phyloP scores from a whole-genome alignment of 192 early-diverging fungal genomes.

The Coemansia interrupta region DNA sequence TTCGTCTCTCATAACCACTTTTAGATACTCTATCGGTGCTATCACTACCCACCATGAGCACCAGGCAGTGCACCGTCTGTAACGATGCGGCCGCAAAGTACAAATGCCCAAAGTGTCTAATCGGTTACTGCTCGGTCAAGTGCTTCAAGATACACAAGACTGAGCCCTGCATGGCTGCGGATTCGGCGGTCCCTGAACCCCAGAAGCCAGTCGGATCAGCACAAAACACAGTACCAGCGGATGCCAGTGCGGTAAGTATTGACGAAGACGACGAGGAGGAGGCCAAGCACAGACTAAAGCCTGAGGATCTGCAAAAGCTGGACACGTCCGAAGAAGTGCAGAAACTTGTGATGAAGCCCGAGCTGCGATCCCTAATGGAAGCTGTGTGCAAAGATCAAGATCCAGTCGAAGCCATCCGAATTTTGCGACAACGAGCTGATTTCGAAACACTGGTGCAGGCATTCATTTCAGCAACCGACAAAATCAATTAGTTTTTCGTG shows the following conservation, averaged over 20 bases:
- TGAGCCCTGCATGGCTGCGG: conserved; percentile 24
- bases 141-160: conserved; percentile 44
- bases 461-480: conserved; percentile 27
- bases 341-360: conserved; percentile 24
- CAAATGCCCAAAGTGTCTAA: conserved; percentile 43
- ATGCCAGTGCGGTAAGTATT: not conserved
- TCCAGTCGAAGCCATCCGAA: conserved; percentile 37
- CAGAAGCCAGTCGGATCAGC: not conserved
- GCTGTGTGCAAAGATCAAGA: conserved; percentile 24
- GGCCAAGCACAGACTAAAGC: conserved; percentile 24
- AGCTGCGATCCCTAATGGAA: conserved; percentile 24
- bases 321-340: conserved; percentile 14
- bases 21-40: not conserved
- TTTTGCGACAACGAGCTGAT: conserved; percentile 35
- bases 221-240: not conserved
- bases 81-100: conserved; percentile 35
- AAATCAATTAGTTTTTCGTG: not conserved
- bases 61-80: conserved; percentile 34
- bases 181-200: not conserved
- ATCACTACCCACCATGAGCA: conserved; percentile 4
- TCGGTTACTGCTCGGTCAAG: conserved; percentile 45
- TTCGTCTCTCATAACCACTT: not conserved
- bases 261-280: conserved; percentile 32
- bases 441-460: conserved; percentile 44
- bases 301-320: conserved; percentile 27